phyloP scores from a whole-genome alignment of 106 monocot genomes.

The Chionographis japonica region DNA sequence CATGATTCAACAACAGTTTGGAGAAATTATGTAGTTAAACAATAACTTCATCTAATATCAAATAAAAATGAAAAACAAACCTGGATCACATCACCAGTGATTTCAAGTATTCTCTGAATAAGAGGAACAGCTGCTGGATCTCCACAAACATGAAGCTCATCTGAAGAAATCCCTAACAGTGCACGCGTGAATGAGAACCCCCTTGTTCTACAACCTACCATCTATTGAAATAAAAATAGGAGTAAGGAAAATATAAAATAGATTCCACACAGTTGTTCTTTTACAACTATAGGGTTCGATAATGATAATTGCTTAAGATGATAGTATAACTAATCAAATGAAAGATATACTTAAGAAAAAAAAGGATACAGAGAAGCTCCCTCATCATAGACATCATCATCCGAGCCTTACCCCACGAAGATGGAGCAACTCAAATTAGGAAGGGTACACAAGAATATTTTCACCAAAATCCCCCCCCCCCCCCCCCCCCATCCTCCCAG shows the following conservation, averaged over 20 bases:
- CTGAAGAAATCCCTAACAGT: constrained; percentile 75
- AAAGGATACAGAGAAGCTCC: too few relatives aligned
- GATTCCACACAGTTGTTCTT: too few relatives aligned
- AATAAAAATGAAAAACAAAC: constrained; percentile 21
- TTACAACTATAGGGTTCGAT: too few relatives aligned
- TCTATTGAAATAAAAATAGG: constrained; percentile 39
- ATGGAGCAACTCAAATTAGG: too few relatives aligned
- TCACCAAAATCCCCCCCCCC: too few relatives aligned
- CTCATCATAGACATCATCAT: too few relatives aligned
- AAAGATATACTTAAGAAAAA: too few relatives aligned
- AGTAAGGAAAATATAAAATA: constrained; percentile 2
- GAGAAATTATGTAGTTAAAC: neutral
- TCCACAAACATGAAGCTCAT: constrained; percentile 96
- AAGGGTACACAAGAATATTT: too few relatives aligned
- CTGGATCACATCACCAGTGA: constrained; percentile 70
- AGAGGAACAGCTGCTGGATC: constrained; percentile 95
- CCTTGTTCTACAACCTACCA: constrained; percentile 83
- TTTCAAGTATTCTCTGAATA: constrained; percentile 78
- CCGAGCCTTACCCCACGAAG: too few relatives aligned
- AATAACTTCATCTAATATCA: neutral
- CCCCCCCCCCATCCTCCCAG: too few relatives aligned
- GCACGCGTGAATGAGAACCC: constrained; percentile 96
- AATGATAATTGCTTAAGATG: too few relatives aligned
- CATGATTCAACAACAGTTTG: neutral
- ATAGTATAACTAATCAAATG: neutral